A percentile compares a stretch with the other conserved stretches of the same genome.
phyloP scores from a whole-genome alignment of 2,329 filamentous ascomycete species.

The Xylariaceae sp. region DNA sequence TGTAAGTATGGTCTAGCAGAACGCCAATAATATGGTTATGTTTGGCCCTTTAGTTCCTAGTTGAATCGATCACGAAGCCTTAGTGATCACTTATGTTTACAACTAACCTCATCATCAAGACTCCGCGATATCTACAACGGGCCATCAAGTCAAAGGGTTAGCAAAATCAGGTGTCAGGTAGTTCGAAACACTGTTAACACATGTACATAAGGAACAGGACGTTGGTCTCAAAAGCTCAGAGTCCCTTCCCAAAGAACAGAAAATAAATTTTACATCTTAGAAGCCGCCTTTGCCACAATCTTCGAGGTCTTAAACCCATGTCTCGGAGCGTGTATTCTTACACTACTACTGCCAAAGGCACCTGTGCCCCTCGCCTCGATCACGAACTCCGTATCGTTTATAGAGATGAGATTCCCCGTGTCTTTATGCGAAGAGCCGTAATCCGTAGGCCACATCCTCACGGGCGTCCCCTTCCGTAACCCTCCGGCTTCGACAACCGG shows the following conservation, averaged over 20 bases:
- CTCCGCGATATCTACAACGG: too few relatives aligned
- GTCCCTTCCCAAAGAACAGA: too few relatives aligned
- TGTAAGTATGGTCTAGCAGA: too few relatives aligned
- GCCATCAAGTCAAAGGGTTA: too few relatives aligned
- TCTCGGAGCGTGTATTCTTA: slow-evolving; percentile 68
- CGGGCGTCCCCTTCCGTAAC: slow-evolving; percentile 58
- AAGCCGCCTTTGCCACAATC: slow-evolving; percentile 29
- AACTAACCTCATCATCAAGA: too few relatives aligned
- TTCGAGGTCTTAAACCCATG: slow-evolving; percentile 61
- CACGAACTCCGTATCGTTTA: slow-evolving; percentile 63
- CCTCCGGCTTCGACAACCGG: slow-evolving; percentile 52
- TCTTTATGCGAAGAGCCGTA: slow-evolving; percentile 66
- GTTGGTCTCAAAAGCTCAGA: too few relatives aligned
- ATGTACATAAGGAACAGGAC: neutral
- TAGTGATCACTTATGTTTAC: too few relatives aligned
- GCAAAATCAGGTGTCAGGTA: too few relatives aligned
- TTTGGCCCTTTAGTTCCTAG: too few relatives aligned
- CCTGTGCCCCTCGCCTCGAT: slow-evolving; percentile 58
- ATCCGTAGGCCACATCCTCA: slow-evolving; percentile 69
- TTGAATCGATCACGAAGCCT: too few relatives aligned
- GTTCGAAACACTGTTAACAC: too few relatives aligned
- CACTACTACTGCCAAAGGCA: slow-evolving; percentile 48
- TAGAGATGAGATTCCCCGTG: slow-evolving; percentile 58
- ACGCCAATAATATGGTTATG: too few relatives aligned
- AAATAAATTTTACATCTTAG: slow-evolving; percentile 42